Percentiles rank a stretch among this genome's conserved stretches.
Conservation (phyloP, 371 early-diverging fungal species). For the Massospora cicadina region DNA sequence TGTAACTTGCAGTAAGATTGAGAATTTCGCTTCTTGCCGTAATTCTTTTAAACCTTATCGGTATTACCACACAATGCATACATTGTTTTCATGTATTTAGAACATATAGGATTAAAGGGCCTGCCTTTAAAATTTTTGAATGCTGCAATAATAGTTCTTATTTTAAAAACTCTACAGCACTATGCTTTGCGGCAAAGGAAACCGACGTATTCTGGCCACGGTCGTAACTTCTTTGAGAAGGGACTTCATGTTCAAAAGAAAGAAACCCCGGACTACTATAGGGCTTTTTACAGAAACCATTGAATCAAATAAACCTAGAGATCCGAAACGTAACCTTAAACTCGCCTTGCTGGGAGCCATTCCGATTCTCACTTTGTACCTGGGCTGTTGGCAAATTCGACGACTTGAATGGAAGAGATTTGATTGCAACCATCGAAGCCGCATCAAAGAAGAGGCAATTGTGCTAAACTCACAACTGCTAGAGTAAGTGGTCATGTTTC, state of each 20-base stretch:
- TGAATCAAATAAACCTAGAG: not conserved
- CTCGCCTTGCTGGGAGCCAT: slow-evolving; percentile 26
- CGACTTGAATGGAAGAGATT: slow-evolving; percentile 76
- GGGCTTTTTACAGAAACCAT: slow-evolving; percentile 4
- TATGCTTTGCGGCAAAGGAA: too few relatives aligned
- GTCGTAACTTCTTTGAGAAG: too few relatives aligned
- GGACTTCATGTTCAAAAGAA: not conserved
- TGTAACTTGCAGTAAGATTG: too few relatives aligned
- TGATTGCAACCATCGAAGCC: slow-evolving; percentile 50
- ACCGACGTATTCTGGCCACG: too few relatives aligned
- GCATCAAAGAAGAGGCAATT: slow-evolving; percentile 40
- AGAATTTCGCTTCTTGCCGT: too few relatives aligned
- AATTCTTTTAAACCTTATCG: too few relatives aligned
- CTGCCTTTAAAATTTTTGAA: too few relatives aligned
- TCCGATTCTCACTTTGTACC: slow-evolving; percentile 60
- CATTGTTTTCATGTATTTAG: too few relatives aligned
- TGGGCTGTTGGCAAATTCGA: slow-evolving; percentile 85
- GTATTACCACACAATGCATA: too few relatives aligned
- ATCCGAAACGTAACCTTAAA: not conserved
- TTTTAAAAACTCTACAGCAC: too few relatives aligned
- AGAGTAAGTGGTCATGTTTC: not conserved
- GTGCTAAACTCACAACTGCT: slow-evolving; percentile 20
- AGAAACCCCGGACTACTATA: not conserved
- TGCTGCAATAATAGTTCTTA: too few relatives aligned
- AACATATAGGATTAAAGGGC: too few relatives aligned